These are phyloP conservation scores for Schoenoplectus triqueter DNA, from an alignment of 202 grass and related monocot genomes.

Conservation along the genomic window DNA sequence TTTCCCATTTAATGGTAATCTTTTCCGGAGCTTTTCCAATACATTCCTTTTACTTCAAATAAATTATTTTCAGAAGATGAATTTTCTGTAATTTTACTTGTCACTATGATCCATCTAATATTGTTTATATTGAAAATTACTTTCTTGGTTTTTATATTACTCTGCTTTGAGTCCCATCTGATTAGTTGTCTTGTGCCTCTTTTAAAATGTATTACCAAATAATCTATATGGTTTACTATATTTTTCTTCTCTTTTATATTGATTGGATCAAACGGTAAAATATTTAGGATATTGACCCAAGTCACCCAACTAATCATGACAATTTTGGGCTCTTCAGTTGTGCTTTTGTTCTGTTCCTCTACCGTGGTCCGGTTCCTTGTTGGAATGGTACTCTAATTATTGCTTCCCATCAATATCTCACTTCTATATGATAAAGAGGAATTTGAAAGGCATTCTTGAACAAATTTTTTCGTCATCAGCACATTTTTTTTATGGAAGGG, in stretches of 20 bases:
- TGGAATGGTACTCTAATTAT: constrained; percentile 31
- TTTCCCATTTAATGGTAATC: not conserved
- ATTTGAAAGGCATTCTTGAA: constrained; percentile 24
- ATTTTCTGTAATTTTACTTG: not conserved
- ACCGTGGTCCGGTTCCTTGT: constrained; percentile 25
- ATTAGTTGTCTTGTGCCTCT: not conserved
- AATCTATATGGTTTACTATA: not conserved
- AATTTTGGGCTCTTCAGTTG: constrained; percentile 16
- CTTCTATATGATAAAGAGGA: constrained; percentile 20
- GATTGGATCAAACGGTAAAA: constrained; percentile 14
- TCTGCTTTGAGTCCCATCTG: constrained; percentile 12
- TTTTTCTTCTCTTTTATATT: not conserved
- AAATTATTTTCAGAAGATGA: not conserved
- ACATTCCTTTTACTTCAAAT: not conserved
- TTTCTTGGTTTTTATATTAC: not conserved
- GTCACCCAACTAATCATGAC: constrained; percentile 16
- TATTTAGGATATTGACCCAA: constrained; percentile 30
- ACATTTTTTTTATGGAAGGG: too few relatives aligned
- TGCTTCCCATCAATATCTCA: constrained; percentile 24
- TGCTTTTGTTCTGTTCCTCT: constrained; percentile 27
- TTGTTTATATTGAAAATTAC: not conserved
- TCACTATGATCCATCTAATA: not conserved
- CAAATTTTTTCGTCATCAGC: not conserved
- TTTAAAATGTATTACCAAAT: not conserved
- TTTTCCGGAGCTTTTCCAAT: not conserved